These are phyloP conservation scores for Xenosphaeropsis pyriputrescens DNA, from an alignment of 2,329 filamentous ascomycete genomes.

Conservation along the genomic window DNA sequence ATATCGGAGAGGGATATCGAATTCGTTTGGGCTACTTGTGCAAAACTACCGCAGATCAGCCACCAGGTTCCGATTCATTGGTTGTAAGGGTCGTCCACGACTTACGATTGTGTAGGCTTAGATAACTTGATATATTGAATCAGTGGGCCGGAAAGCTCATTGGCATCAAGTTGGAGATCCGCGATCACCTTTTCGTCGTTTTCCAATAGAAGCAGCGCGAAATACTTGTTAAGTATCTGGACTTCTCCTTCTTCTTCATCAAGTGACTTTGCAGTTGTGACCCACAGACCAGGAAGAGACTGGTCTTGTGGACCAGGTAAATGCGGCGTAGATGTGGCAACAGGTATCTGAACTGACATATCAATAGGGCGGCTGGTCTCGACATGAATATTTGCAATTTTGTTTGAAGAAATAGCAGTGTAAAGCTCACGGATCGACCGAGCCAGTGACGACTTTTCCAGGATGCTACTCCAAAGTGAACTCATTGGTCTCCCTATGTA, in stretches of 20 bases:
- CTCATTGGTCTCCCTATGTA: conserved; percentile 31
- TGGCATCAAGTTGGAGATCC: conserved; percentile 62
- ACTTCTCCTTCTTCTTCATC: conserved; percentile 56
- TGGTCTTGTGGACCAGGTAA: conserved; percentile 48
- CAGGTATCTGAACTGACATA: conserved; percentile 48
- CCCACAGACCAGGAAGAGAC: conserved; percentile 62
- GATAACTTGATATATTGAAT: conserved; percentile 69
- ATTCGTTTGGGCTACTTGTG: conserved; percentile 56
- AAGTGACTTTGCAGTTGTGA: conserved; percentile 74
- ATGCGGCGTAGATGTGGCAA: conserved; percentile 48
- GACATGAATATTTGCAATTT: conserved; percentile 72
- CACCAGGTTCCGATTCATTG: too few species aligned
- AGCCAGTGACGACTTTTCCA: conserved; percentile 63
- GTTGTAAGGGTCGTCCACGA: neutral
- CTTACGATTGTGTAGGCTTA: conserved; percentile 44
- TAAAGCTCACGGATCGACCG: conserved; percentile 73
- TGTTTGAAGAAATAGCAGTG: conserved; percentile 66
- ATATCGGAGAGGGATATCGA: conserved; percentile 68
- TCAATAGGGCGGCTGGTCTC: conserved; percentile 42
- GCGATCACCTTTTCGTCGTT: conserved; percentile 63
- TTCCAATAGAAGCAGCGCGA: conserved; percentile 71
- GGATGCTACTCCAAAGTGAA: conserved; percentile 54
- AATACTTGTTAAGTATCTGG: conserved; percentile 65
- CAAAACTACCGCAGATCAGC: conserved; percentile 23
- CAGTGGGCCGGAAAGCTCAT: conserved; percentile 62